A percentile compares a stretch with the other conserved stretches of the same genome.
Evolutionary conservation across 1,284 basidiomycete genomes (phyloP).

Genomic region (Sporisorium exsertum): DNA sequence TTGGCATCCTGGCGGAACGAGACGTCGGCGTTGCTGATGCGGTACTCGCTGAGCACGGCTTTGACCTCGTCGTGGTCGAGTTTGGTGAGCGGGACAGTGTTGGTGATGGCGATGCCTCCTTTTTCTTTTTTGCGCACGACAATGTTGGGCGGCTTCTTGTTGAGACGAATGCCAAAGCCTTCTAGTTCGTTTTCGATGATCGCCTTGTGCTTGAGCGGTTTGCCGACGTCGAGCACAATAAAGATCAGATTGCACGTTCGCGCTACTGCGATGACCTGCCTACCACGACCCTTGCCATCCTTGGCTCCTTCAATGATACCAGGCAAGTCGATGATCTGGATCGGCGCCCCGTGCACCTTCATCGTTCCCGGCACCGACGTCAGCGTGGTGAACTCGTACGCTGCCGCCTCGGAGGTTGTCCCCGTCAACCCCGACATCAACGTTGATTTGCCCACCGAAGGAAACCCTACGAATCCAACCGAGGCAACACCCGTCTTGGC

Average conservation of each 20-base stretch:
- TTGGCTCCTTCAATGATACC: slow-evolving; percentile 99
- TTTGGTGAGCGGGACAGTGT: slow-evolving; percentile 87
- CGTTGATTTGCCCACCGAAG: slow-evolving; percentile 80
- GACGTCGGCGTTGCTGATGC: slow-evolving; percentile 87
- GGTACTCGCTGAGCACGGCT: slow-evolving; percentile 94
- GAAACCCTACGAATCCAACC: slow-evolving; percentile 76
- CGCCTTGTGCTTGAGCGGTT: slow-evolving; percentile 91
- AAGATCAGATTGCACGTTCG: slow-evolving; percentile 98
- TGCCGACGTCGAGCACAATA: slow-evolving; percentile 96
- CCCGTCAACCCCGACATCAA: slow-evolving; percentile 96
- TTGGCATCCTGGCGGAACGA: slow-evolving; percentile 93
- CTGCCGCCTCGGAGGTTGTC: slow-evolving; percentile 96
- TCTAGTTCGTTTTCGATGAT: slow-evolving; percentile 92
- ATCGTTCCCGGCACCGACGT: slow-evolving; percentile 92
- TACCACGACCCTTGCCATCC: slow-evolving; percentile 96
- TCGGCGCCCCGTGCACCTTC: slow-evolving; percentile 87
- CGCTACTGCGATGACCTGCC: slow-evolving; percentile 93
- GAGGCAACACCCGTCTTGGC: slow-evolving; percentile 94
- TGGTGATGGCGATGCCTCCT: slow-evolving; percentile 75
- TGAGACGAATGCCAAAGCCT: slow-evolving; percentile 95
- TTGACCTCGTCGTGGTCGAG: slow-evolving; percentile 96
- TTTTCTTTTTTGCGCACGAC: slow-evolving; percentile 86
- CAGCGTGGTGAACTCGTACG: slow-evolving; percentile 89
- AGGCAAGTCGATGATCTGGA: slow-evolving; percentile 77
- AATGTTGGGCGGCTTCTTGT: slow-evolving; percentile 93